These are phyloP conservation scores for Silene coronaria DNA, from an alignment of 179 eudicot genomes.

Conservation along the genomic window DNA sequence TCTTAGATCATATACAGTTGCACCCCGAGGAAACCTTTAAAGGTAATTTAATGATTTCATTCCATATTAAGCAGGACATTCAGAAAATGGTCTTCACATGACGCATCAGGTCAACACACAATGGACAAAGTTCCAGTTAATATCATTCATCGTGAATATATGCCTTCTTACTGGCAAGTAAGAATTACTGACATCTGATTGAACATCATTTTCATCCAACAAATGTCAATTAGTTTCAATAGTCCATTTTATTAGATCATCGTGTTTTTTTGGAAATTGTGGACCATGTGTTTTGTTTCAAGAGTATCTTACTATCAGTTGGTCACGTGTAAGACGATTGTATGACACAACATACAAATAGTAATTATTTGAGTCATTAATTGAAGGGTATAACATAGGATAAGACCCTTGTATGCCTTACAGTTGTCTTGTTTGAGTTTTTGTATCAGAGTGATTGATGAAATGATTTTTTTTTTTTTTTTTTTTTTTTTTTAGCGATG, in stretches of 20 bases:
- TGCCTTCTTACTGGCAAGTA: slow-evolving; percentile 96
- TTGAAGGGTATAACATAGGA: too few species aligned
- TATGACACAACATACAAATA: too few species aligned
- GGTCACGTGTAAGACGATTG: too few species aligned
- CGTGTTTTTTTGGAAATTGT: slow-evolving; percentile 4
- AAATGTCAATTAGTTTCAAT: background rate
- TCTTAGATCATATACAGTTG: background rate
- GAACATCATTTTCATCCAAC: background rate
- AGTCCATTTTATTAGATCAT: background rate
- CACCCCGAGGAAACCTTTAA: background rate
- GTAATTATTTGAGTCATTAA: too few species aligned
- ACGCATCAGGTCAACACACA: slow-evolving; percentile 27
- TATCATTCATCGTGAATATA: slow-evolving; percentile 54
- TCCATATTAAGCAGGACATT: slow-evolving; percentile 33
- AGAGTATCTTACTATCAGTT: background rate
- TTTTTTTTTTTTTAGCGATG: too few species aligned
- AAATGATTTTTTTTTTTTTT: too few species aligned
- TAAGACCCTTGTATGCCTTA: too few species aligned
- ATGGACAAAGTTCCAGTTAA: slow-evolving; percentile 31
- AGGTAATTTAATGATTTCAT: background rate
- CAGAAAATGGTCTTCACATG: slow-evolving; percentile 38
- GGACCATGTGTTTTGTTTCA: background rate
- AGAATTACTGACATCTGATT: background rate
- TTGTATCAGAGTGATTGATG: too few species aligned
- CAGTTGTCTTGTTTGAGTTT: too few species aligned